phyloP scores from a whole-genome alignment of 1,139 yeast genomes.

The Saccharomyces hybrid region DNA sequence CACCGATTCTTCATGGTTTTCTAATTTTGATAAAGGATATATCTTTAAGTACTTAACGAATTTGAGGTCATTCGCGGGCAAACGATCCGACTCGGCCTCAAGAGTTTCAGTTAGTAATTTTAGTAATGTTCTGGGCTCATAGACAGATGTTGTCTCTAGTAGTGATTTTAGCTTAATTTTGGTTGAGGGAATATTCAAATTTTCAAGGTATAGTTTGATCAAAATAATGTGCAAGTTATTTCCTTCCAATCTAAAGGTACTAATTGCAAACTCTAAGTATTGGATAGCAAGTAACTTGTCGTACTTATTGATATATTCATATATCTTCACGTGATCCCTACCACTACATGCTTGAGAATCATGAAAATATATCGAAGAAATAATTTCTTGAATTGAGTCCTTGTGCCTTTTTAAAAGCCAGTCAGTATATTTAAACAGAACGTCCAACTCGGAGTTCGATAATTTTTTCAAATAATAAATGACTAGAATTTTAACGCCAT shows the following conservation, averaged over 20 bases:
- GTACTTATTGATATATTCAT: conserved; percentile 37
- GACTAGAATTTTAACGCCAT: conserved; percentile 21
- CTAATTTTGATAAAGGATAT: conserved; percentile 50
- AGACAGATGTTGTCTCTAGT: conserved; percentile 34
- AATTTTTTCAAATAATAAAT: conserved; percentile 60
- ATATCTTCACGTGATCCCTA: conserved; percentile 47
- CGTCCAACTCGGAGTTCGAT: conserved; percentile 41
- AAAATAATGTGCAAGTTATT: conserved; percentile 46
- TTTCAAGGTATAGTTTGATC: conserved; percentile 46
- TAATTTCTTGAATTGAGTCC: conserved; percentile 37
- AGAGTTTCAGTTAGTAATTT: conserved; percentile 30
- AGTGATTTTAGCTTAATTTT: conserved; percentile 37
- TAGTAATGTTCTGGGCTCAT: conserved; percentile 41
- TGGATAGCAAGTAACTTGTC: conserved; percentile 36
- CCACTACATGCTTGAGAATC: conserved; percentile 57
- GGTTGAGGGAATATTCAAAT: conserved; percentile 14
- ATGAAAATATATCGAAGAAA: conserved; percentile 51
- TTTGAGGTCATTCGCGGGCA: conserved; percentile 11
- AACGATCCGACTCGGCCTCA: conserved; percentile 9
- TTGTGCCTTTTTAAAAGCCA: conserved; percentile 42
- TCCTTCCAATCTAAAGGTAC: conserved; percentile 35
- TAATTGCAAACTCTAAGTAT: conserved; percentile 58
- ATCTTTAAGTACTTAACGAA: conserved; percentile 42
- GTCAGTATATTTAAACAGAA: conserved; percentile 52
- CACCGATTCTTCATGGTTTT: conserved; percentile 58